phyloP scores from a whole-genome alignment of 805 yeast species.

The Kregervanrija pseudodelftensis region DNA sequence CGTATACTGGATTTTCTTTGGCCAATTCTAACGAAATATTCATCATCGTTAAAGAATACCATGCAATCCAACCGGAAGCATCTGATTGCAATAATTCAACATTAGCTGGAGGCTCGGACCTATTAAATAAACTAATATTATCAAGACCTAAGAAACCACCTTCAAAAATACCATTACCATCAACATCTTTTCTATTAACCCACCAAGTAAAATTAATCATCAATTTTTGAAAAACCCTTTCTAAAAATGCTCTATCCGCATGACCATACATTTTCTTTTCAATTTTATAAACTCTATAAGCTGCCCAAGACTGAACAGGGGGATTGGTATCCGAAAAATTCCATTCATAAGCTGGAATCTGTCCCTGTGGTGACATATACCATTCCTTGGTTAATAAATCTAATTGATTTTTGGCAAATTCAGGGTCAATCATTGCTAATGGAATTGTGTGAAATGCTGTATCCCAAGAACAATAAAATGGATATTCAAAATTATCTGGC shows the following conservation, averaged over 20 bases:
- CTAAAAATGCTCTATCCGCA: conserved; percentile 76
- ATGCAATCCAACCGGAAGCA: conserved; percentile 97
- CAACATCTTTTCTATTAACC: conserved; percentile 86
- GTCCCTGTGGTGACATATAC: conserved; percentile 99
- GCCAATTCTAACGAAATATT: conserved; percentile 89
- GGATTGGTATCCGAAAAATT: conserved; percentile 94
- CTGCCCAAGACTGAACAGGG: conserved; percentile 96
- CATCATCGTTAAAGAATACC: conserved; percentile 83
- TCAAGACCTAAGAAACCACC: conserved; percentile 93
- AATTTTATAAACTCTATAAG: conserved; percentile 78
- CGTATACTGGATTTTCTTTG: conserved; percentile 77
- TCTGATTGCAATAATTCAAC: conserved; percentile 90
- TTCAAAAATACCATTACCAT: conserved; percentile 84
- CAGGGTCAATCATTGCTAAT: conserved; percentile 88
- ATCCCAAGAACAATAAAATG: conserved; percentile 96
- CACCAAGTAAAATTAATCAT: conserved; percentile 93
- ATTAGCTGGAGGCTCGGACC: conserved; percentile 94
- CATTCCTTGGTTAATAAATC: conserved; percentile 85
- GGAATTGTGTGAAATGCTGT: conserved; percentile 94
- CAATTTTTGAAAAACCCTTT: conserved; percentile 87
- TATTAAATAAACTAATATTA: conserved; percentile 85
- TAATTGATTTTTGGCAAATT: conserved; percentile 81
- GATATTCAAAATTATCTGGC: conserved; percentile 96
- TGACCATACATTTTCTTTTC: conserved; percentile 80
- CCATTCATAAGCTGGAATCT: conserved; percentile 96